Percentiles rank a stretch among this genome's conserved stretches.
phyloP scores from a whole-genome alignment of 805 yeast genomes.

The Metschnikowia matae region DNA sequence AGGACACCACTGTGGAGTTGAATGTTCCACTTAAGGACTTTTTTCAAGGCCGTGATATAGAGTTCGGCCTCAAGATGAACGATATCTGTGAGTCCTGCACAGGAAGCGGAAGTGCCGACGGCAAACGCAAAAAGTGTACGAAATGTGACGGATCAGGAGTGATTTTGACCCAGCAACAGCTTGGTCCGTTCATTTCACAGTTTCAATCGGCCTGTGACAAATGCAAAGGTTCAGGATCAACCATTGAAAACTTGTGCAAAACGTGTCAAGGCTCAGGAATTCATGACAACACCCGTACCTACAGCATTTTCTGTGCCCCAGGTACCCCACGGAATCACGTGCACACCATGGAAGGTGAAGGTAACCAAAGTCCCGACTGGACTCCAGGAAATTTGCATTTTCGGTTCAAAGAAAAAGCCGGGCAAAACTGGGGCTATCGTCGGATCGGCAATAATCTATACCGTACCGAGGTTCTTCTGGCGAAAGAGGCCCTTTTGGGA shows the following conservation, averaged over 20 bases:
- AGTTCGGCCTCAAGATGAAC: conserved; percentile 62
- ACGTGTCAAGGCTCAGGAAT: conserved; percentile 72
- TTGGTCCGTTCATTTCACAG: conserved; percentile 89
- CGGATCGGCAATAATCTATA: conserved; percentile 71
- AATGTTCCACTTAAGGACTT: conserved; percentile 59
- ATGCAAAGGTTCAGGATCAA: conserved; percentile 76
- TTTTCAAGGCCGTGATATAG: conserved; percentile 62
- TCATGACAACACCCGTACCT: conserved; percentile 49
- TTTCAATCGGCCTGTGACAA: conserved; percentile 73
- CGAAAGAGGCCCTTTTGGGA: conserved; percentile 71
- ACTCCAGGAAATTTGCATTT: conserved; percentile 75
- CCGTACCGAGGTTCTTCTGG: conserved; percentile 72
- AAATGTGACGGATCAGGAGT: conserved; percentile 77
- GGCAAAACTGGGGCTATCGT: conserved; percentile 75
- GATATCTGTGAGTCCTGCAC: conserved; percentile 72
- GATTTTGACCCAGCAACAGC: conserved; percentile 57
- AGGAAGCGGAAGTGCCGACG: conserved; percentile 86
- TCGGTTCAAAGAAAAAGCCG: conserved; percentile 52
- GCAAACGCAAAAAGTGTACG: conserved; percentile 58
- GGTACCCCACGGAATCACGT: conserved; percentile 64
- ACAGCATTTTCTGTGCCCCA: conserved; percentile 59
- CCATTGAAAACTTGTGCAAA: conserved; percentile 60
- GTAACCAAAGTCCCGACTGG: conserved; percentile 80
- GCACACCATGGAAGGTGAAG: conserved; percentile 65
- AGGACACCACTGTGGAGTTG: conserved; percentile 53